Evolutionary conservation across 441 rosid genomes (phyloP), one percentile per base, ranked within the genome.

Genomic region (Adansonia gregorii): DNA sequence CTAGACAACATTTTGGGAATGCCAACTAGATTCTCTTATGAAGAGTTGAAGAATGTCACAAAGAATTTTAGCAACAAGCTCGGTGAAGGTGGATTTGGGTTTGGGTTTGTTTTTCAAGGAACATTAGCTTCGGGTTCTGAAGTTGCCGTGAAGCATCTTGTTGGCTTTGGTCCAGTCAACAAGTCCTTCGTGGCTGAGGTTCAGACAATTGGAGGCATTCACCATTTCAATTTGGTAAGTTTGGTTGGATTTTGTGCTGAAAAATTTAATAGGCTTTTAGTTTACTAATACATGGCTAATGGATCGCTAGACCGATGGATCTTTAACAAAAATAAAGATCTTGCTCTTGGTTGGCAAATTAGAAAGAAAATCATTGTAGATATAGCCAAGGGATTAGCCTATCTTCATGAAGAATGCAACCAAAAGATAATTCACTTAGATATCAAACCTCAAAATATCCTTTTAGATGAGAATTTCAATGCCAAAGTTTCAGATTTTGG

Each of bases 401-500:
- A 76, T 67, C 78, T 76, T 52, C 78, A 76, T 39, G 66, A 76
- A 15, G 78, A 55, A 0, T 66, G 73, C 55, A 39, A 27, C 22
- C 55, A 76, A 67, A 81, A 75, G 67, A 79, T 85, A 46, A 51
- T 83, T 27, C 80, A 81, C 73, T 45, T 83, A 15, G 86, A 76
- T 17, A 76, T 76, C 66, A 76, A 76, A 39, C 54, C 65, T 51
- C 31, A 81, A 72, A 73, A 85, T 78, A 56, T 69, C 70, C 35
- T 64, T 54, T 11, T 85, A 35, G 83, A 83, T 41, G 84, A 78
- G 51, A 58, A 72, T 6, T 83, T 85, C 74, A 60, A 80, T 70
- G 86, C 86, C 20, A 81, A 85, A 46, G 73, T 85, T 5, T 79
- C 83, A 0, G 85, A 85, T 77, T 85, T 85, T 20, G 86, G 86